These are phyloP conservation scores for Neurospora pannonica DNA, from an alignment of 495 filamentous ascomycete species.

Conservation along the genomic window DNA sequence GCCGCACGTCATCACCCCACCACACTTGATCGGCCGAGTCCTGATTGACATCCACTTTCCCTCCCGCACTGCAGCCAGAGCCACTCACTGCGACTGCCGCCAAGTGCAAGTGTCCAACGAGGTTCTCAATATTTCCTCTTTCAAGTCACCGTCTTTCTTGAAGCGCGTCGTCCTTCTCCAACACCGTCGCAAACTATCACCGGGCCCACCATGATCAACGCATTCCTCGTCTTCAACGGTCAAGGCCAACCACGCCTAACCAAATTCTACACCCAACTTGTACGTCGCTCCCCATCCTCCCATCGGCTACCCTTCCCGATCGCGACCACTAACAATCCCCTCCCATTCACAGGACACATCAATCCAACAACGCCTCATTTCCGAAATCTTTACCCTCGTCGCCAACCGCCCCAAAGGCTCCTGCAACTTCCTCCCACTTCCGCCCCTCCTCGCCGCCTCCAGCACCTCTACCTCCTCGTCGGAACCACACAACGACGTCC, in stretches of 20 bases:
- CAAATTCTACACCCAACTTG: slow-evolving; percentile 98
- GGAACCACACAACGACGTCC: slow-evolving; percentile 68
- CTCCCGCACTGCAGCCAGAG: not conserved
- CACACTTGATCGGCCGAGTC: not conserved
- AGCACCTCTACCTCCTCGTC: slow-evolving; percentile 46
- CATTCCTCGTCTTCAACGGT: slow-evolving; percentile 97
- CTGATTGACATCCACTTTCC: not conserved
- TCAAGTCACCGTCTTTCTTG: not conserved
- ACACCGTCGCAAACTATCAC: not conserved
- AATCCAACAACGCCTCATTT: slow-evolving; percentile 91
- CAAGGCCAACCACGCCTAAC: slow-evolving; percentile 91
- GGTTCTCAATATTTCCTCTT: not conserved
- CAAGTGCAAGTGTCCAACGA: not conserved
- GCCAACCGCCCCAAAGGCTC: slow-evolving; percentile 76
- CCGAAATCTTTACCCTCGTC: slow-evolving; percentile 96
- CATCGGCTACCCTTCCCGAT: not conserved
- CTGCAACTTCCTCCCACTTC: slow-evolving; percentile 87
- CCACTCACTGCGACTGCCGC: not conserved
- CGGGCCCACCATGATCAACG: slow-evolving; percentile 76
- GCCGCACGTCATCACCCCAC: slow-evolving; percentile 7
- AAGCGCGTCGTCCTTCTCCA: not conserved
- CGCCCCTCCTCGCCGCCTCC: slow-evolving; percentile 41
- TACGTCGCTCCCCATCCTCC: slow-evolving; percentile 29
- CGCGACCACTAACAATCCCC: slow-evolving; percentile 4
- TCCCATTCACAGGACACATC: slow-evolving; percentile 61